phyloP scores from a whole-genome alignment of 2,329 filamentous ascomycete species.

The Ceratocystis cubensis region DNA sequence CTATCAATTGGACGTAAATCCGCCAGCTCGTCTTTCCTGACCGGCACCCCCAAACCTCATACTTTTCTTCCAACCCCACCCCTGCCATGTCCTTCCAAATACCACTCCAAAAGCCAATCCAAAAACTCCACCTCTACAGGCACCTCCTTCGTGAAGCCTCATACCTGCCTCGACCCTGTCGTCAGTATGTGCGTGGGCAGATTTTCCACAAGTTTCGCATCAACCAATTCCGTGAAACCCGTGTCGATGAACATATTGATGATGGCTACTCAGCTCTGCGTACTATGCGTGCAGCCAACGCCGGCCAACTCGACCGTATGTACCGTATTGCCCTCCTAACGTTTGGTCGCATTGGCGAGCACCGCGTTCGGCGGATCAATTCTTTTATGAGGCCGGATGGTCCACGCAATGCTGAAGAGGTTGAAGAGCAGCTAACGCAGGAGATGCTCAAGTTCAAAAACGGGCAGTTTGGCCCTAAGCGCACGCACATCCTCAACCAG shows the following conservation, averaged over 20 bases:
- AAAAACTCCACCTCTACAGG: slow-evolving; percentile 40
- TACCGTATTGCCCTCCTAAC: slow-evolving; percentile 35
- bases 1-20: no score
- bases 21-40: no score
- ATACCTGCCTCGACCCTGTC: slow-evolving; percentile 45
- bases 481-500: slow-evolving; percentile 32
- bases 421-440: slow-evolving; percentile 28
- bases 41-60: background rate
- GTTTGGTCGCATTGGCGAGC: slow-evolving; percentile 42
- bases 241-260: slow-evolving; percentile 28
- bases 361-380: slow-evolving; percentile 37
- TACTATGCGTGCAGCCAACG: slow-evolving; percentile 40
- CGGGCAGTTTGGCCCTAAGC: slow-evolving; percentile 6
- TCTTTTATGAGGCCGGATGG: slow-evolving; percentile 30
- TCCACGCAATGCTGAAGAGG: slow-evolving; percentile 31
- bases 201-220: slow-evolving; percentile 38
- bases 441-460: background rate
- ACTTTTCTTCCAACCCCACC: background rate
- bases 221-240: slow-evolving; percentile 27
- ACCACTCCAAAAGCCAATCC: slow-evolving; percentile 26
- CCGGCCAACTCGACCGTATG: slow-evolving; percentile 38
- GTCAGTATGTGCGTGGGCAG: slow-evolving; percentile 32
- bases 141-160: slow-evolving; percentile 47
- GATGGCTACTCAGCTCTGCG: slow-evolving; percentile 35
- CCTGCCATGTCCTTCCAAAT: slow-evolving; percentile 23